phyloP scores from a whole-genome alignment of 139 green algal genomes.

The Chlorella sp. region DNA sequence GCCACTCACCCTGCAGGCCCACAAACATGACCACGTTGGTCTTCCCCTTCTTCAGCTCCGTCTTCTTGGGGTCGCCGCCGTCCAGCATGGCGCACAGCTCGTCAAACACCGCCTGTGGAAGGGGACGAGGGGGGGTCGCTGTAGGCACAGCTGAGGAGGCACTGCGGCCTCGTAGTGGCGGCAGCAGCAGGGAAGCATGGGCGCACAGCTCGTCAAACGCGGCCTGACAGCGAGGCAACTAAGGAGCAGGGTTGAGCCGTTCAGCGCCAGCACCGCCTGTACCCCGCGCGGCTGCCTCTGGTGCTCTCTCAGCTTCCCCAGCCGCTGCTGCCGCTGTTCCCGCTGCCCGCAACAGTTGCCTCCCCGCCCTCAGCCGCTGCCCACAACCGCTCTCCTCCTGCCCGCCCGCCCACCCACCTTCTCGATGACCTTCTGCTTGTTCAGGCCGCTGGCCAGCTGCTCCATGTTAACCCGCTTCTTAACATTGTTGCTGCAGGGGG shows the following conservation, averaged over 20 bases:
- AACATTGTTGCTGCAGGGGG: constrained; percentile 70
- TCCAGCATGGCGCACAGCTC: constrained; percentile 90
- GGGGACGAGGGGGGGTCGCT: too few species aligned
- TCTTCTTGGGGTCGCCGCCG: constrained; percentile 59
- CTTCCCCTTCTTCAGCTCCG: constrained; percentile 86
- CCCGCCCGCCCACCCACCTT: constrained; percentile 51
- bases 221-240: too few species aligned
- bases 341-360: too few species aligned
- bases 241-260: too few species aligned
- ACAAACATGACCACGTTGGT: constrained; percentile 98
- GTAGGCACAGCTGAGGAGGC: too few species aligned
- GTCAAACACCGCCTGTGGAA: constrained; percentile 82
- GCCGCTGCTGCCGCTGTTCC: too few species aligned
- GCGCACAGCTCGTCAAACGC: too few species aligned
- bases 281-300: too few species aligned
- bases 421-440: constrained; percentile 94
- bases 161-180: too few species aligned
- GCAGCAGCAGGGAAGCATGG: too few species aligned
- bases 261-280: neutral
- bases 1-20: constrained; percentile 75
- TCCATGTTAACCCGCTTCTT: constrained; percentile 89
- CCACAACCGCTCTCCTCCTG: neutral
- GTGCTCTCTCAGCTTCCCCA: too few species aligned
- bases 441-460: constrained; percentile 82
- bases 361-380: neutral